phyloP scores from a whole-genome alignment of 2,329 filamentous ascomycete genomes.

The Xylariaceae sp. region DNA sequence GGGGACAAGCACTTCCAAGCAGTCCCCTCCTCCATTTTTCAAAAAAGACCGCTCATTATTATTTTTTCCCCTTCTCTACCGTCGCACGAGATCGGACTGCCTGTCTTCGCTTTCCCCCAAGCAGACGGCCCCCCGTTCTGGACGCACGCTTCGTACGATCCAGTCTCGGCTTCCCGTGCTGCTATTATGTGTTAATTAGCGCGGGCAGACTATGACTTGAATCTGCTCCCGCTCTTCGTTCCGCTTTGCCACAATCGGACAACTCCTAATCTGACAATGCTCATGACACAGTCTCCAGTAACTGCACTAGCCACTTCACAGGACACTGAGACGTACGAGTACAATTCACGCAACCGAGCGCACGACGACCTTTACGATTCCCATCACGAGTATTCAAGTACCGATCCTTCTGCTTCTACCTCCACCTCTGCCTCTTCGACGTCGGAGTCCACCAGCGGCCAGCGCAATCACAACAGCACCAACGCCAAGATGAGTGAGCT shows the following conservation, averaged over 20 bases:
- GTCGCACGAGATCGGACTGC: not conserved
- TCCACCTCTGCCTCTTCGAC: constrained; percentile 20
- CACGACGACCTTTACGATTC: constrained; percentile 29
- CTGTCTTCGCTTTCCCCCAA: not conserved
- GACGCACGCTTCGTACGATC: constrained; percentile 15
- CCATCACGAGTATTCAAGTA: constrained; percentile 30
- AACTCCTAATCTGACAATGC: constrained; percentile 43
- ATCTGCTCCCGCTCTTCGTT: constrained; percentile 20
- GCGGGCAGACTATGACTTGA: constrained; percentile 30
- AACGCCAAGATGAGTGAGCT: constrained; percentile 54
- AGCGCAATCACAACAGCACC: constrained; percentile 31
- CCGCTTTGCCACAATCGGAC: constrained; percentile 17
- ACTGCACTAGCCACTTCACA: constrained; percentile 43
- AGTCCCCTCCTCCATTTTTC: not conserved
- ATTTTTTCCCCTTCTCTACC: not conserved
- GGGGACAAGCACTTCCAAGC: not conserved
- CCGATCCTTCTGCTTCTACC: constrained; percentile 31
- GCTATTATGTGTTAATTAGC: constrained; percentile 13
- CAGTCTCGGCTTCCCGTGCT: not conserved
- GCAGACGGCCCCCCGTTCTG: constrained; percentile 11
- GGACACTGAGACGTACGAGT: constrained; percentile 35
- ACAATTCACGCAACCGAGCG: constrained; percentile 33
- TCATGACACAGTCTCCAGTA: constrained; percentile 47
- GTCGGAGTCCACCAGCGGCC: constrained; percentile 32
- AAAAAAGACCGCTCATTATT: not conserved